phyloP scores from a whole-genome alignment of 2,329 filamentous ascomycete genomes.

The Penicillium sp. region DNA sequence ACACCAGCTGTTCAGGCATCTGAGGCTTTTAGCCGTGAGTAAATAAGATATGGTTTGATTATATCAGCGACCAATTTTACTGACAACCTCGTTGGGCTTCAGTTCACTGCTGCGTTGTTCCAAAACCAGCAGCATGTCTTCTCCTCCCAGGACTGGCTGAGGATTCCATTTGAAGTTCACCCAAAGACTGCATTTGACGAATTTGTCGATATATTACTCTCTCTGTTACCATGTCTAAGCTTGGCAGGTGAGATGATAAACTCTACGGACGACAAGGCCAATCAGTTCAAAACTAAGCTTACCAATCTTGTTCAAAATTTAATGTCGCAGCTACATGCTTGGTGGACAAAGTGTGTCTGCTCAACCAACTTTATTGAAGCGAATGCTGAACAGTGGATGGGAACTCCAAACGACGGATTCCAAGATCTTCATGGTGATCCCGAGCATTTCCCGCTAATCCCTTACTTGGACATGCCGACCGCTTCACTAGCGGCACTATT shows the following conservation, averaged over 20 bases:
- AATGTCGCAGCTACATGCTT: conserved; percentile 8
- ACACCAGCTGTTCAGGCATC: conserved; percentile 18
- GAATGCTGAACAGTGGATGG: not conserved
- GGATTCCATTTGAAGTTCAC: conserved; percentile 13
- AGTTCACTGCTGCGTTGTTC: conserved; percentile 18
- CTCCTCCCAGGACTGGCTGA: conserved; percentile 11
- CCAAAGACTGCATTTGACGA: conserved; percentile 17
- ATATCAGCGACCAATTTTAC: not conserved
- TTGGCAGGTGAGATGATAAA: conserved; percentile 6
- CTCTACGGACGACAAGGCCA: not conserved
- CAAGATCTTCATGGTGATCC: not conserved
- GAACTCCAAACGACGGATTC: not conserved
- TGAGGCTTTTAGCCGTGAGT: conserved; percentile 17
- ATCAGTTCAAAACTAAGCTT: not conserved
- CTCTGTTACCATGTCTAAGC: conserved; percentile 11
- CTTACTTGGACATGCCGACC: conserved; percentile 18
- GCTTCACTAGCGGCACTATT: conserved; percentile 16
- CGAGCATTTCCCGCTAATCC: conserved; percentile 11
- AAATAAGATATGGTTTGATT: not conserved
- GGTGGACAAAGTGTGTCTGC: conserved; percentile 14
- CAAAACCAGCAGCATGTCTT: conserved; percentile 17
- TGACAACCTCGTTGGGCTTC: not conserved
- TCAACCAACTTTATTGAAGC: conserved; percentile 2
- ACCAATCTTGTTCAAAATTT: not conserved
- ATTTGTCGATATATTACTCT: conserved; percentile 17